Evolutionary conservation across 768 basidiomycete species (phyloP).

Genomic region (Dentipellis fragilis): DNA sequence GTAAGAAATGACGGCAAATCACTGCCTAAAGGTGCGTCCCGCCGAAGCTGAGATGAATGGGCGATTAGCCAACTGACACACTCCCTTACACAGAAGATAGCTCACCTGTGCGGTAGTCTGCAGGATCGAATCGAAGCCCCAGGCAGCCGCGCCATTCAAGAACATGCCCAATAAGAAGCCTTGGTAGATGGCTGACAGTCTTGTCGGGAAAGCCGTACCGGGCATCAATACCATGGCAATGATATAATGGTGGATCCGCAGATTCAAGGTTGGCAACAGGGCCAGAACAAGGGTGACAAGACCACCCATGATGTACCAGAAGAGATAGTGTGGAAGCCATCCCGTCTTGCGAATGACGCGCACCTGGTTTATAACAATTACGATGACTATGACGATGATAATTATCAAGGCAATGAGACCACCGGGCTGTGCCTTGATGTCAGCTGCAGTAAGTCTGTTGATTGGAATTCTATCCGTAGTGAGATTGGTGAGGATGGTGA

Average conservation of each 20-base stretch:
- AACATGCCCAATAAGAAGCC: constrained; percentile 78
- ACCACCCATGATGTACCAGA: constrained; percentile 64
- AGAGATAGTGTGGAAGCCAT: constrained; percentile 67
- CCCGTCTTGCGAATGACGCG: constrained; percentile 81
- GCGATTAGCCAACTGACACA: not conserved
- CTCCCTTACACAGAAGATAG: not conserved
- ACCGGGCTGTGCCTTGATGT: constrained; percentile 55
- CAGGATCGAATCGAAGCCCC: constrained; percentile 71
- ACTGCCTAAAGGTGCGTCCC: constrained; percentile 64
- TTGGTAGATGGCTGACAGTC: constrained; percentile 71
- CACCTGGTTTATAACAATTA: constrained; percentile 62
- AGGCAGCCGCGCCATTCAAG: constrained; percentile 69
- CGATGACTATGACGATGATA: constrained; percentile 49
- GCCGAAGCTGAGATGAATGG: constrained; percentile 41
- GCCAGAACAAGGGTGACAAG: constrained; percentile 57
- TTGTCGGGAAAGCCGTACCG: constrained; percentile 72
- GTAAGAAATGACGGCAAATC: constrained; percentile 64
- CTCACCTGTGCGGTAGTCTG: constrained; percentile 64
- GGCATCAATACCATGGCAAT: constrained; percentile 67
- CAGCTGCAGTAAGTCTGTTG: constrained; percentile 59
- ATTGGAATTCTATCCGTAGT: constrained; percentile 68
- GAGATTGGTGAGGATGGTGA: constrained; percentile 65
- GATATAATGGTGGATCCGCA: constrained; percentile 80
- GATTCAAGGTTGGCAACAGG: constrained; percentile 53
- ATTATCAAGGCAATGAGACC: constrained; percentile 61